Conservation (phyloP, 495 filamentous ascomycete genomes). For the Penicillium bovifimosum region DNA sequence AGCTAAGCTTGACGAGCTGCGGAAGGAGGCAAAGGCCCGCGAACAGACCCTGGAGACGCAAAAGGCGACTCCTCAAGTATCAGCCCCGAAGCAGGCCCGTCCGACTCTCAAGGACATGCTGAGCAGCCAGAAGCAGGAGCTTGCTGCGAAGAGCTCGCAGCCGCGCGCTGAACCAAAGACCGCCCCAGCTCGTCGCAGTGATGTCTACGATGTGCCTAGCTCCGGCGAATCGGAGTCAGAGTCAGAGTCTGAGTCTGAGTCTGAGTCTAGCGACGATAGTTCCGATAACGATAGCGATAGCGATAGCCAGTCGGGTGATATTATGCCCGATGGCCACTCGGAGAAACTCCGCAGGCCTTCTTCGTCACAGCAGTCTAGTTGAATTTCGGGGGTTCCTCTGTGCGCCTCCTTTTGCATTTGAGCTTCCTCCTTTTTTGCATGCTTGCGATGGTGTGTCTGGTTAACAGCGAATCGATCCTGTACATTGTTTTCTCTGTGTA, state of each 20-base stretch:
- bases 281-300: slow-evolving; percentile 13
- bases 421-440: neutral
- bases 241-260: neutral
- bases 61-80: neutral
- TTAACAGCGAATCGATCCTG: neutral
- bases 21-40: neutral
- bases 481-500: neutral
- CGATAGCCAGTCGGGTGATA: slow-evolving; percentile 13
- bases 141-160: slow-evolving; percentile 6
- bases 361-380: neutral
- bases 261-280: slow-evolving; percentile 4
- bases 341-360: slow-evolving; percentile 5
- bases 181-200: neutral
- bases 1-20: neutral
- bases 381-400: neutral
- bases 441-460: neutral
- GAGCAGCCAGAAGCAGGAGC: slow-evolving; percentile 3
- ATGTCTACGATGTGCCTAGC: slow-evolving; percentile 4
- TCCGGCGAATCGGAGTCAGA: no score
- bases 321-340: slow-evolving; percentile 10
- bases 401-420: neutral
- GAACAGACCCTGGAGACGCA: neutral
- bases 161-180: neutral
- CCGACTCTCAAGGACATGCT: slow-evolving; percentile 10
- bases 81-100: neutral